Conservation (phyloP, 108 stramenopile species). For the Aurantiochytrium sp. region DNA sequence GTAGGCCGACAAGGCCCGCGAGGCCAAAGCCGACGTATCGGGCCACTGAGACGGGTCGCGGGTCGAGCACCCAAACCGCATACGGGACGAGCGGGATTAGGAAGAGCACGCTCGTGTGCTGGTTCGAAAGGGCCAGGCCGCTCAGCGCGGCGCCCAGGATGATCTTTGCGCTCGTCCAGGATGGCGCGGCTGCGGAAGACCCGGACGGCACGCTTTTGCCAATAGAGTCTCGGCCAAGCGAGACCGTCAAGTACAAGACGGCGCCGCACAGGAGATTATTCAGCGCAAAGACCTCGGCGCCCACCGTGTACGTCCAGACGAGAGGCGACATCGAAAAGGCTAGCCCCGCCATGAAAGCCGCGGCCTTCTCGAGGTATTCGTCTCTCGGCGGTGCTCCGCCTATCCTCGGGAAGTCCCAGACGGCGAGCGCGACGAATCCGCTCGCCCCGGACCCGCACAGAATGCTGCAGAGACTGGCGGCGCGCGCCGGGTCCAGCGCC, state of each 20-base stretch:
- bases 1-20: constrained; percentile 43
- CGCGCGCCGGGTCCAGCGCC: not conserved
- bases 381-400: not conserved
- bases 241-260: constrained; percentile 38
- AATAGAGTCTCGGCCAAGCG: not conserved
- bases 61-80: constrained; percentile 40
- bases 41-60: not conserved
- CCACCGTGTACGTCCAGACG: constrained; percentile 69
- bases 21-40: not conserved
- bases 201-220: no score
- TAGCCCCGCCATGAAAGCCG: not conserved
- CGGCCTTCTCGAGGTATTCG: not conserved
- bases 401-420: not conserved
- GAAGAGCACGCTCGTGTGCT: constrained; percentile 67
- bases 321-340: constrained; percentile 63
- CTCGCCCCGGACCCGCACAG: not conserved
- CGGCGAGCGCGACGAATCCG: not conserved
- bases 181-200: no score
- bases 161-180: no score
- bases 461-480: not conserved
- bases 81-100: constrained; percentile 49
- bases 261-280: constrained; percentile 64
- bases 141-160: constrained; percentile 58
- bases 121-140: constrained; percentile 69
- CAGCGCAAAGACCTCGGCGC: constrained; percentile 79